phyloP scores from a whole-genome alignment of 495 filamentous ascomycete species.

The Podospora bellae-mahoneyi region DNA sequence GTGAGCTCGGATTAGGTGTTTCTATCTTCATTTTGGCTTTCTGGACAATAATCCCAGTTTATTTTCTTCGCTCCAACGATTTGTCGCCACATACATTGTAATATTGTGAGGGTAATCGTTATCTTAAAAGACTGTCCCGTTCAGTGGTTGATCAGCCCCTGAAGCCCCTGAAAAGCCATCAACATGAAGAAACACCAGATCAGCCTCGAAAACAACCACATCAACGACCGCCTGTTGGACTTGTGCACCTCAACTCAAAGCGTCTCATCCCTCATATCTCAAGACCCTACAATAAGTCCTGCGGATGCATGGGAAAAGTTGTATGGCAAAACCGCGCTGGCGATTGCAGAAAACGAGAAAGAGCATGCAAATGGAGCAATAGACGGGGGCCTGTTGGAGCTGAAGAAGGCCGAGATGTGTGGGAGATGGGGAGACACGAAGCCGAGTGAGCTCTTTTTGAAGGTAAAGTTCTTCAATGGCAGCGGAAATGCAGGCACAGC shows the following conservation, averaged over 20 bases:
- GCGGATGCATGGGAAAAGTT: slow-evolving; percentile 54
- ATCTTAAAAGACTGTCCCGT: neutral
- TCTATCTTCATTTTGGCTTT: neutral
- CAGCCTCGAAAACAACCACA: neutral
- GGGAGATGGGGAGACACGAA: slow-evolving; percentile 63
- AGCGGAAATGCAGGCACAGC: neutral
- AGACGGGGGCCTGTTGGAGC: slow-evolving; percentile 34
- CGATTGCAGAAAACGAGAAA: slow-evolving; percentile 1
- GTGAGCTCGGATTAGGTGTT: neutral
- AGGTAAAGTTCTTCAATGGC: slow-evolving; percentile 34
- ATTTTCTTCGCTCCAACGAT: too few relatives aligned
- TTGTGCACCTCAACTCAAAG: slow-evolving; percentile 51
- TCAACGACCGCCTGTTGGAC: slow-evolving; percentile 29
- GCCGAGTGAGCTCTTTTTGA: slow-evolving; percentile 66
- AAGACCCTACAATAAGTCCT: slow-evolving; percentile 51
- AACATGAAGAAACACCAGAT: slow-evolving; percentile 17
- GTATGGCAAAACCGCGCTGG: slow-evolving; percentile 38
- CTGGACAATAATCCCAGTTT: neutral
- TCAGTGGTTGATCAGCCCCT: neutral
- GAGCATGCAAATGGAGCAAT: neutral
- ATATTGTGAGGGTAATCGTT: neutral
- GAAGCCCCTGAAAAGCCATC: neutral
- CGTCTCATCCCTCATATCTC: slow-evolving; percentile 55
- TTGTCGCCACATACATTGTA: too few relatives aligned
- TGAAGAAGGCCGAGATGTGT: slow-evolving; percentile 54